phyloP scores from a whole-genome alignment of 2,329 filamentous ascomycete genomes.

The Fusarium veterinarium region DNA sequence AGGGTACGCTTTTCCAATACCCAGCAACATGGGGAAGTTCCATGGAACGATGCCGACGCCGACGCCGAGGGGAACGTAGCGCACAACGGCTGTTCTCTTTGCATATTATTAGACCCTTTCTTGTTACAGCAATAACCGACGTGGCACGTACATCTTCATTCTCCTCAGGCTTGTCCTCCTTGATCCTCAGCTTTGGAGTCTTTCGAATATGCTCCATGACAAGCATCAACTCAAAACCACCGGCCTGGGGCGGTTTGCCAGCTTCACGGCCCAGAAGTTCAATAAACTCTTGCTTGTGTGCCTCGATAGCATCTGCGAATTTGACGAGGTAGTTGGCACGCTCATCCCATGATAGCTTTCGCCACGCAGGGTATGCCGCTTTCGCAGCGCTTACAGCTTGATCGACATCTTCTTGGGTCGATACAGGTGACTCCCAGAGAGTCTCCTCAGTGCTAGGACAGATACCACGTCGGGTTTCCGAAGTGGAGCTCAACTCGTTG shows the following conservation, averaged over 20 bases:
- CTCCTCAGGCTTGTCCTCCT: conserved; percentile 35
- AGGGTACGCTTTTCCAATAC: conserved; percentile 62
- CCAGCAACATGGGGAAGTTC: conserved; percentile 39
- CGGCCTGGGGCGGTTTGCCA: conserved; percentile 42
- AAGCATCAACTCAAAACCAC: not conserved
- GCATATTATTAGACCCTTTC: conserved; percentile 5
- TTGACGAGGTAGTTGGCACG: conserved; percentile 38
- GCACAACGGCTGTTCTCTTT: not conserved
- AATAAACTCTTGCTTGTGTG: conserved; percentile 36
- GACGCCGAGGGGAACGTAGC: conserved; percentile 24
- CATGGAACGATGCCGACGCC: conserved; percentile 38
- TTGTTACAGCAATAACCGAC: fast-evolving
- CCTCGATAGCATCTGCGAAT: conserved; percentile 46
- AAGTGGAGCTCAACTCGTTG: conserved; percentile 35
- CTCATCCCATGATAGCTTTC: conserved; percentile 41
- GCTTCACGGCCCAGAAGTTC: conserved; percentile 40
- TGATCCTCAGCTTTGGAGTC: not conserved
- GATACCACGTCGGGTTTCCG: conserved; percentile 34
- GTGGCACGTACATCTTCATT: conserved; percentile 12
- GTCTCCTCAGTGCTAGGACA: conserved; percentile 49
- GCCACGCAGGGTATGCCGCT: conserved; percentile 47
- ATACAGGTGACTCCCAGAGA: conserved; percentile 47
- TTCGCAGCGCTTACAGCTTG: conserved; percentile 44
- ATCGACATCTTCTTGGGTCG: conserved; percentile 46
- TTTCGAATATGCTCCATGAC: not conserved